phyloP scores from a whole-genome alignment of 2,329 filamentous ascomycete genomes.

The Gremmenia infestans region DNA sequence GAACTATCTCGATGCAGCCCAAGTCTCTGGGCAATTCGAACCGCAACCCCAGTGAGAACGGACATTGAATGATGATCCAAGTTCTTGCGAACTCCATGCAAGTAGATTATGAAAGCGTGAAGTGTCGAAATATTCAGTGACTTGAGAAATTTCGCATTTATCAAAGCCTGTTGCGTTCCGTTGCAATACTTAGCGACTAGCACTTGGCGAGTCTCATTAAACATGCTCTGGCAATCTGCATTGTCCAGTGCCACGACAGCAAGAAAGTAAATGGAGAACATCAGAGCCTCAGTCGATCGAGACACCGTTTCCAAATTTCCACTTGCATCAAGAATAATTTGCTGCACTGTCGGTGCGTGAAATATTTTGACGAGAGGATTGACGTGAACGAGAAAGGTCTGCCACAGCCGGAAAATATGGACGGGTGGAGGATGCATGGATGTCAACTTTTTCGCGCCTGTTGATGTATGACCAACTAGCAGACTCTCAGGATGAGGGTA shows the following conservation, averaged over 20 bases:
- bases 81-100: constrained; percentile 37
- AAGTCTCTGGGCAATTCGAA: constrained; percentile 44
- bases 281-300: constrained; percentile 56
- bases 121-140: constrained; percentile 60
- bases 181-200: constrained; percentile 51
- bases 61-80: constrained; percentile 42
- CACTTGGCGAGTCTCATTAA: constrained; percentile 47
- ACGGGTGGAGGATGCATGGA: constrained; percentile 52
- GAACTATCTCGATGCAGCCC: constrained; percentile 44
- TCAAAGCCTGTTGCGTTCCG: constrained; percentile 60
- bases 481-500: constrained; percentile 33
- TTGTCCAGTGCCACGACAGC: constrained; percentile 51
- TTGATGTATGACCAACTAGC: constrained; percentile 43
- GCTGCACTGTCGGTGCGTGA: constrained; percentile 61
- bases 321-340: constrained; percentile 57
- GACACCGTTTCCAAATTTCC: constrained; percentile 40
- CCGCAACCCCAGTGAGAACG: constrained; percentile 43
- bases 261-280: constrained; percentile 61
- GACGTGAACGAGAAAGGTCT: constrained; percentile 64
- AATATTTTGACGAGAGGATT: constrained; percentile 66
- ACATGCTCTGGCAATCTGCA: constrained; percentile 46
- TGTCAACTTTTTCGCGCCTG: constrained; percentile 37
- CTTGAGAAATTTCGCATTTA: constrained; percentile 62
- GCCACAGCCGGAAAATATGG: constrained; percentile 62
- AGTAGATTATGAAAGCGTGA: constrained; percentile 63